phyloP scores from a whole-genome alignment of 257 asterid genomes.

The Nicotiana paniculata region DNA sequence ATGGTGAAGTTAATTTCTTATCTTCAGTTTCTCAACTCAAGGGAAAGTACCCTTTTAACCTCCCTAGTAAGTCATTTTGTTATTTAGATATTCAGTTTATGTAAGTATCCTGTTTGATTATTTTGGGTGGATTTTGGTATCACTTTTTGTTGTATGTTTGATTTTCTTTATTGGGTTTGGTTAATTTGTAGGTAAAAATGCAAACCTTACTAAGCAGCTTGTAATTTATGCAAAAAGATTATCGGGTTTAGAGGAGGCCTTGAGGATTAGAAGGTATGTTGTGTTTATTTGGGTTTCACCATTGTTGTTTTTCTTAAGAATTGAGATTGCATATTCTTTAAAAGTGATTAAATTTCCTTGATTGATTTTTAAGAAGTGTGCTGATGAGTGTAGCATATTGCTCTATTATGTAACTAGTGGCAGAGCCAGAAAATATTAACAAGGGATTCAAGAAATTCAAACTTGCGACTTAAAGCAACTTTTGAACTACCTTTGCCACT shows the following conservation, averaged over 20 bases:
- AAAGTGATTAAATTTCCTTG: neutral
- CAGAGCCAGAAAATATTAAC: too few species aligned
- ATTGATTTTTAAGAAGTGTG: neutral
- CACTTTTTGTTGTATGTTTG: neutral
- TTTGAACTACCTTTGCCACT: too few species aligned
- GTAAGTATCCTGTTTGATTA: neutral
- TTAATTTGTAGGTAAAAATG: conserved; percentile 29
- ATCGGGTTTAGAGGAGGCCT: conserved; percentile 87
- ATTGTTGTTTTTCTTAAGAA: neutral
- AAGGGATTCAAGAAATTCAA: too few species aligned
- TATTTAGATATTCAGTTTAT: neutral
- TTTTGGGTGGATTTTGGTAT: neutral
- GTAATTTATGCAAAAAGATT: conserved; percentile 58
- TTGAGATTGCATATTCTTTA: neutral
- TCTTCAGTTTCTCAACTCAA: conserved; percentile 27
- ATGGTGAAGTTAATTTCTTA: conserved; percentile 26
- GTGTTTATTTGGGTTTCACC: neutral
- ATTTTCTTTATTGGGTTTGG: conserved; percentile 16
- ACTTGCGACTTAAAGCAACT: too few species aligned
- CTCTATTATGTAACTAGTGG: neutral
- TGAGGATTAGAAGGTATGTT: conserved; percentile 64
- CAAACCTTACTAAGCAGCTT: conserved; percentile 26
- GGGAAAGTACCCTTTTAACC: conserved; percentile 25
- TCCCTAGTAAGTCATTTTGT: conserved; percentile 29
- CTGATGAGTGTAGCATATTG: neutral